Base-by-base conservation (phyloP, 1,284 basidiomycete genomes). In the Fomes fomentarius region DNA sequence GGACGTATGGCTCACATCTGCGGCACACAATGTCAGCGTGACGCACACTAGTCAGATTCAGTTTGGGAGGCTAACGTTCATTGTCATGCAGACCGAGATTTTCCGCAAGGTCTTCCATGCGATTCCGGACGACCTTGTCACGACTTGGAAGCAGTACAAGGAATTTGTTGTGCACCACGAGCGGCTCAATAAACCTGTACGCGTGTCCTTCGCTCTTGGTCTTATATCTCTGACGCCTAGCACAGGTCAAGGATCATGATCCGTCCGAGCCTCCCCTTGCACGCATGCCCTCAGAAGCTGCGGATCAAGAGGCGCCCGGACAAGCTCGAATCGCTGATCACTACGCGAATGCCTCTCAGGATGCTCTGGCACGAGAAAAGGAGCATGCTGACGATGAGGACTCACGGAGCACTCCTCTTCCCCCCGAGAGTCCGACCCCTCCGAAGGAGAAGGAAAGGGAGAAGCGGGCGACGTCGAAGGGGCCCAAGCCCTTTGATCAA, bases 131-230 rank as follows among this genome's bases (percentile, higher is more conserved):
- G 94, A 98, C 69, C 76, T 88, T 14, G 84, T 97, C 49, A 90
- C 89, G 1, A 95, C 94, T 0, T 98, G 95, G 96, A 94, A 94
- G 65, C 91, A 93, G 67, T 96, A 96, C 75, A 95, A 89, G 69
- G 89, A 94, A 56, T 96, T 93, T 64, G 71, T 87, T 37, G 72
- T 80, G 30, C 81, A 92, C 65, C 87, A 92, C 55, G 93, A 94
- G 61, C 84, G 90, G 28, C 73, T 93, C 57, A 83, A 79, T 62
- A 88, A 84, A 71, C 80, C 79, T 31, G 89, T 89, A 63, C 58
- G 80, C 15, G 21, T 5, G 11, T 10, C 22, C 22, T 3, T 24
- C 15, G 14, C 38, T 11, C 11, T 14, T 24, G 14, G n/a, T 24
- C 8, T 40, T 4, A 25, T 11, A 4, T 14, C 11, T 39, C 51